phyloP scores from a whole-genome alignment of 805 yeast genomes.

The Candida coquimbonensis region DNA sequence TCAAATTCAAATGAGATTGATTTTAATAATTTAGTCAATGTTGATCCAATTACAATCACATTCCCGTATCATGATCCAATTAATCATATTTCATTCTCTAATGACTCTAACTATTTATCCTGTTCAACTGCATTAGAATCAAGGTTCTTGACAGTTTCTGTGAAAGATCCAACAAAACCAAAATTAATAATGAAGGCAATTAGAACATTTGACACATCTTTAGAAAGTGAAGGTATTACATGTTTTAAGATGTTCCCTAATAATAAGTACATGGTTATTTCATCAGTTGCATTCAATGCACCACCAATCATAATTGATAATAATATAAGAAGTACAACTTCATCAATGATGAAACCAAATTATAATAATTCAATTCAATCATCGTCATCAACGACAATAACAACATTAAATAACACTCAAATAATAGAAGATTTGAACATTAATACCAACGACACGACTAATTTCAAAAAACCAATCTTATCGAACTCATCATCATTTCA shows the following conservation, averaged over 20 bases:
- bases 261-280: slow-evolving; percentile 46
- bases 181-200: slow-evolving; percentile 62
- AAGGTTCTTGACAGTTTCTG: slow-evolving; percentile 66
- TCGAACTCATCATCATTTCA: slow-evolving; percentile 15
- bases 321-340: slow-evolving; percentile 28
- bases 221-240: slow-evolving; percentile 88
- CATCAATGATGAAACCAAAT: not conserved
- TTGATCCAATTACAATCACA: slow-evolving; percentile 63
- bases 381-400: not conserved
- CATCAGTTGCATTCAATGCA: slow-evolving; percentile 56
- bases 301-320: slow-evolving; percentile 66
- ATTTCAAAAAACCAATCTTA: not conserved
- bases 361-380: not conserved
- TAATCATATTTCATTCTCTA: slow-evolving; percentile 64
- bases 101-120: slow-evolving; percentile 60
- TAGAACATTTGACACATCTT: slow-evolving; percentile 52
- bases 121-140: slow-evolving; percentile 68
- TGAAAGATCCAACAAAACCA: slow-evolving; percentile 57
- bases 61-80: slow-evolving; percentile 86
- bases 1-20: slow-evolving; percentile 1
- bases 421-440: not conserved
- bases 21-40: slow-evolving; percentile 22
- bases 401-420: not conserved
- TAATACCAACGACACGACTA: not conserved
- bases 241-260: slow-evolving; percentile 68